Base-by-base conservation (phyloP, 1,139 yeast species). In the Diutina ranongensis region DNA sequence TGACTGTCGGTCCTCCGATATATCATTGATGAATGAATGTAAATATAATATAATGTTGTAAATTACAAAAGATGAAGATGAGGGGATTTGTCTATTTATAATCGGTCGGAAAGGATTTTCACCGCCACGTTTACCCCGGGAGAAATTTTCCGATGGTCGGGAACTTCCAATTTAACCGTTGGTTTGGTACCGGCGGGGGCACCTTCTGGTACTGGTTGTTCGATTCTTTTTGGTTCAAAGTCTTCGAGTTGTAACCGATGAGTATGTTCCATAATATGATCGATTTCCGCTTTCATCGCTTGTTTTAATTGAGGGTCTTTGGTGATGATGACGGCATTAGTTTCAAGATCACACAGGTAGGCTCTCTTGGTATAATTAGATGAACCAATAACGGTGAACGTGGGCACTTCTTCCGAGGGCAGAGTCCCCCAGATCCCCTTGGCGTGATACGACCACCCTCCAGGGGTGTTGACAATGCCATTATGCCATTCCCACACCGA, bases 371-470 rank as follows among this genome's bases (percentile, higher is more conserved):
- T 94, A 59, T 88, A 92, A 60, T 92, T 92, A 0, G 97, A 87
- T 0, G 96, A 86, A 1, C 98, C 98, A 47, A 92, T 72, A 2
- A 89, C 78, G 0, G 97, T 84, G 22, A 86, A 67, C 40, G 82
- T 72, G 2, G 96, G 96, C 27, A 64, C 57, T 0, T 55, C 54
- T 48, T 77, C 81, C 7, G 66, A 70, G 0, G 88, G 84, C 7
- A 74, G 74, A 7, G 79, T 72, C 1, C 86, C 65, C 98, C 98
- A 92, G 15, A 88, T 67, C 0, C 99, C 99, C 59, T 92, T 92
- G n/a, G 98, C 98, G 58, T 92, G 99, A 60, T 92, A 92, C 0
- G 97, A 86, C 98, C 98, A 92, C 1, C 98, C 97, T 32, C 70
- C 76, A 0, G 80, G 75, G 12, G 85, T 76, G 56, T 87, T 87